A percentile compares a stretch with the other conserved stretches of the same genome.
phyloP scores from a whole-genome alignment of 2,329 filamentous ascomycete species.

The Paraconiothyrium sp. region DNA sequence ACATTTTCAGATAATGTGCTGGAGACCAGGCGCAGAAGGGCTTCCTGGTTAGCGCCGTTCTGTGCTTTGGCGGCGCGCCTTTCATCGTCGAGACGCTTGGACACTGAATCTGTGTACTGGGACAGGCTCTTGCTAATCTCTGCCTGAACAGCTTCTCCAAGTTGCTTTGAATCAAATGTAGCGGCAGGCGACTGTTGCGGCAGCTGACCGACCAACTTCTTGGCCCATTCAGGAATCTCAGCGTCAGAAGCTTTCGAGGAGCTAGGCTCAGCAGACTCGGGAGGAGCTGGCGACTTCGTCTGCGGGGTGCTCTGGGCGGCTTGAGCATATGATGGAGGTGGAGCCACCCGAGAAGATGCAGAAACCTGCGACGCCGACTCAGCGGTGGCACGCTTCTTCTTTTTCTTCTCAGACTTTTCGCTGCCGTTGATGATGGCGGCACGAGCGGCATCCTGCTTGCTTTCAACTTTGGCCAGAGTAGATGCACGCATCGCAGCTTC shows the following conservation, averaged over 20 bases:
- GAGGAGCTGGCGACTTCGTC: conserved; percentile 42
- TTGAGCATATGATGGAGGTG: conserved; percentile 53
- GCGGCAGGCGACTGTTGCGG: conserved; percentile 25
- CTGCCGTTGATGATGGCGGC: conserved; percentile 52
- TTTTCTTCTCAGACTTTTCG: conserved; percentile 64
- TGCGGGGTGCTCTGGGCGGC: conserved; percentile 46
- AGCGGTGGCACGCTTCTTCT: conserved; percentile 69
- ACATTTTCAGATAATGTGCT: conserved; percentile 75
- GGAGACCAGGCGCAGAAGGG: conserved; percentile 73
- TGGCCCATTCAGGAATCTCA: conserved; percentile 50
- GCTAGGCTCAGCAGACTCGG: conserved; percentile 24
- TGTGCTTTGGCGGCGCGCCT: conserved; percentile 70
- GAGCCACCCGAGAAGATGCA: conserved; percentile 27
- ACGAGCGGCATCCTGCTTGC: conserved; percentile 52
- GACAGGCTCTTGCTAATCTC: conserved; percentile 58
- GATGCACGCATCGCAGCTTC: conserved; percentile 53
- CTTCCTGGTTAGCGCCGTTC: conserved; percentile 72
- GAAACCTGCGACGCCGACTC: conserved; percentile 59
- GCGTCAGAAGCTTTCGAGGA: conserved; percentile 30
- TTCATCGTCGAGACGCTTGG: conserved; percentile 74
- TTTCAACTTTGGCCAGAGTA: conserved; percentile 53
- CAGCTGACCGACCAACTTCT: conserved; percentile 38
- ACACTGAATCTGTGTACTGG: conserved; percentile 64
- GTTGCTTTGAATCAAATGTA: conserved; percentile 62
- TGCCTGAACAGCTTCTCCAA: conserved; percentile 58